A percentile compares a stretch with the other conserved stretches of the same genome.
These are phyloP conservation scores for Evernia prunastri DNA, from an alignment of 495 filamentous ascomycete species.

Conservation along the genomic window DNA sequence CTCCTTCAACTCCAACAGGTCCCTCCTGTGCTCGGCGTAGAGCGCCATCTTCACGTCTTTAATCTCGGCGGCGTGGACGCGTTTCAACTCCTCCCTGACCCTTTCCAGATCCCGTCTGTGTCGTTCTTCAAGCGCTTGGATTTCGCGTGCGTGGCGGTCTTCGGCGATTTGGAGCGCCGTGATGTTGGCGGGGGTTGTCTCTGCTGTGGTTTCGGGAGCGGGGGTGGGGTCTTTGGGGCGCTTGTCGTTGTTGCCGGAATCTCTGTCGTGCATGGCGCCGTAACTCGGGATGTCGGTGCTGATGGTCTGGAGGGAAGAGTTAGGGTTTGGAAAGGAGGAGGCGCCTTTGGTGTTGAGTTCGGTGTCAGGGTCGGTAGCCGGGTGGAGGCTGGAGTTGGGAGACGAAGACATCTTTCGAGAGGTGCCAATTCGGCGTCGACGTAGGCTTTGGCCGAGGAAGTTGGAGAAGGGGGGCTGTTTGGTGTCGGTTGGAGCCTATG, in stretches of 20 bases:
- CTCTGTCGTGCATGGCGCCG: neutral
- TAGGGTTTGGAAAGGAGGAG: neutral
- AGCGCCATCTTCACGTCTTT: too few species aligned
- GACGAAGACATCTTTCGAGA: slow-evolving; percentile 1
- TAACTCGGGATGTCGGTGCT: neutral
- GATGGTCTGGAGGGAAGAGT: neutral
- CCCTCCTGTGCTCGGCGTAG: too few species aligned
- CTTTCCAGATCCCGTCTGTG: neutral
- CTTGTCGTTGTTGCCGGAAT: neutral
- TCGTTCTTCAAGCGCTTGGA: neutral
- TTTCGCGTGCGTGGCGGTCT: neutral
- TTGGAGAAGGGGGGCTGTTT: neutral
- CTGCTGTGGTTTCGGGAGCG: neutral
- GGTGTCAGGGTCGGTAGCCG: neutral
- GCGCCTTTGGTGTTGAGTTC: neutral
- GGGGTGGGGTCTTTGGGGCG: neutral
- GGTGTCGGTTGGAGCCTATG: neutral
- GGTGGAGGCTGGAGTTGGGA: neutral
- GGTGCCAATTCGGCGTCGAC: neutral
- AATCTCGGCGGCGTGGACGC: too few species aligned
- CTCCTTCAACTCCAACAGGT: too few species aligned
- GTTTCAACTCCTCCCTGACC: neutral
- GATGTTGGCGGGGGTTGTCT: neutral
- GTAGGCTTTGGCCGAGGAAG: neutral
- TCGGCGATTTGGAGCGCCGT: neutral